phyloP scores from a whole-genome alignment of 2,329 filamentous ascomycete genomes.

The Ceratocystis harringtonii region DNA sequence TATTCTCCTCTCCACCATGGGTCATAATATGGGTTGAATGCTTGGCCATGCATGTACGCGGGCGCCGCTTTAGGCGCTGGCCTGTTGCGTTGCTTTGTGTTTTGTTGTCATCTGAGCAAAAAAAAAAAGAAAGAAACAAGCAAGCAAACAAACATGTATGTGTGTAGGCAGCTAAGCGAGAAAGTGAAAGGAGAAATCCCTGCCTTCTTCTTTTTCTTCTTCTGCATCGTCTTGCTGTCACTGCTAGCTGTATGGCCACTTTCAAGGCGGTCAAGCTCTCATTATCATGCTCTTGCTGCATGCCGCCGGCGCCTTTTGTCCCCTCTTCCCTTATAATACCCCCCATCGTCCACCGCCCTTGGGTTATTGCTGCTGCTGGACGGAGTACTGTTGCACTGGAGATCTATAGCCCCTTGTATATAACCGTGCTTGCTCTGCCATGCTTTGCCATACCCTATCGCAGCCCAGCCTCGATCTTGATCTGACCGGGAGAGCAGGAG shows the following conservation, averaged over 20 bases:
- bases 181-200: not conserved
- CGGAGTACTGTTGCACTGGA: not conserved
- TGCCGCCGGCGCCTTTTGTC: not conserved
- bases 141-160: not conserved
- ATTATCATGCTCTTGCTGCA: not conserved
- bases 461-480: no score
- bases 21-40: not conserved
- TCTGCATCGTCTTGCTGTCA: not conserved
- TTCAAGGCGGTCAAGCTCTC: conserved; percentile 1
- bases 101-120: no score
- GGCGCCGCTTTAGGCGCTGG: not conserved
- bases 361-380: not conserved
- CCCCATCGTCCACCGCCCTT: no score
- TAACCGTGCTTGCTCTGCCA: not conserved
- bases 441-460: not conserved
- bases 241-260: not conserved
- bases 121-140: no score
- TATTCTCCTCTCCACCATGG: no score
- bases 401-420: no score
- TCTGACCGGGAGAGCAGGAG: no score
- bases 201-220: not conserved
- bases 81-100: not conserved
- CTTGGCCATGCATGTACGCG: not conserved
- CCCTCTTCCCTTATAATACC: no score
- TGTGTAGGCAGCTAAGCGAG: not conserved